Conservation (phyloP, 1,139 yeast genomes). For the Saccharomyces hybrid region DNA sequence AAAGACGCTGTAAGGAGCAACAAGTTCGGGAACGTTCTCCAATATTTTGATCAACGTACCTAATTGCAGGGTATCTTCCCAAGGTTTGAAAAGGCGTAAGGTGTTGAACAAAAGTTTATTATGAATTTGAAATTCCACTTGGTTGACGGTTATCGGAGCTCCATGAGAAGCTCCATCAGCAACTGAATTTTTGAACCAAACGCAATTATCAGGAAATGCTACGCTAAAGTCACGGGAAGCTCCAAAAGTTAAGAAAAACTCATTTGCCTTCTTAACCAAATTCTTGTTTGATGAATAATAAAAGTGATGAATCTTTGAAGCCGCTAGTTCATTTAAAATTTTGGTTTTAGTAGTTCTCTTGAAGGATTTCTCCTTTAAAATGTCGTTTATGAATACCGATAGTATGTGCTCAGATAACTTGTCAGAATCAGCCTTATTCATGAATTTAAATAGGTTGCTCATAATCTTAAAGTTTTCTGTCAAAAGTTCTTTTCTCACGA, state of each 20-base stretch:
- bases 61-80: constrained; percentile 64
- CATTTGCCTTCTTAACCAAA: constrained; percentile 34
- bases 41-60: constrained; percentile 49
- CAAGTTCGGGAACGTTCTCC: constrained; percentile 53
- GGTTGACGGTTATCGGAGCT: constrained; percentile 34
- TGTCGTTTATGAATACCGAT: constrained; percentile 40
- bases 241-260: constrained; percentile 44
- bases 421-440: constrained; percentile 47
- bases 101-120: constrained; percentile 62
- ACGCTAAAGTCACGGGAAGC: constrained; percentile 54
- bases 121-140: constrained; percentile 46
- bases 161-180: constrained; percentile 15
- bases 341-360: constrained; percentile 65
- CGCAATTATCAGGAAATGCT: constrained; percentile 50
- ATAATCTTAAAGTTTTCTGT: constrained; percentile 49
- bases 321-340: constrained; percentile 69
- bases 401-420: constrained; percentile 39
- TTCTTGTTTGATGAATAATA: constrained; percentile 38
- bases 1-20: constrained; percentile 62
- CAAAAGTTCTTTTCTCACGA: constrained; percentile 56
- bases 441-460: constrained; percentile 56
- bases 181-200: constrained; percentile 41
- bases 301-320: constrained; percentile 50
- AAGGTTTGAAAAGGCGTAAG: constrained; percentile 63
- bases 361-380: constrained; percentile 54